Evolutionary conservation across 2,329 filamentous ascomycete genomes (phyloP).

Genomic region (Curvularia eragrostidis): DNA sequence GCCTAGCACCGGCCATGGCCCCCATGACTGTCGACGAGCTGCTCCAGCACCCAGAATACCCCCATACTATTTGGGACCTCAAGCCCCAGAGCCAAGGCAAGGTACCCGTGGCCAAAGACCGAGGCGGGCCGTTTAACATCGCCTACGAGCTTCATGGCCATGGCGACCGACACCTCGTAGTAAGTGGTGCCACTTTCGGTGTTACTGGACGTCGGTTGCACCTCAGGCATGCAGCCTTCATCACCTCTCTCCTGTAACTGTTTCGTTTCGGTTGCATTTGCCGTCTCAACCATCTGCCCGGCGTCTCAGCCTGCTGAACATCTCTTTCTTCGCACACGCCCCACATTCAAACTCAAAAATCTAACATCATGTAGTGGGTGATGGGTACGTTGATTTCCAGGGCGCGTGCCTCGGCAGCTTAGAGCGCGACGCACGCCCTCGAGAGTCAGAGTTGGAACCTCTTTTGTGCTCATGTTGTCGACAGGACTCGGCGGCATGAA

Average conservation of each 20-base stretch:
- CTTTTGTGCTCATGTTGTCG: too few relatives aligned
- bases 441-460: too few relatives aligned
- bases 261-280: slow-evolving; percentile 49
- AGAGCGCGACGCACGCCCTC: too few relatives aligned
- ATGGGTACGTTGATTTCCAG: slow-evolving; percentile 69
- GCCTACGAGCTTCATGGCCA: slow-evolving; percentile 81
- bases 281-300: slow-evolving; percentile 40
- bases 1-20: slow-evolving; percentile 19
- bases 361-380: slow-evolving; percentile 65
- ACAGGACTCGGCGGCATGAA: slow-evolving; percentile 70
- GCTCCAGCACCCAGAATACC: slow-evolving; percentile 69
- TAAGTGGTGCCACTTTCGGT: slow-evolving; percentile 56
- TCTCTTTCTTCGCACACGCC: too few relatives aligned
- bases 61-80: slow-evolving; percentile 71
- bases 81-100: slow-evolving; percentile 68
- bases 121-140: slow-evolving; percentile 78
- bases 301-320: slow-evolving; percentile 40
- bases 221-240: slow-evolving; percentile 17
- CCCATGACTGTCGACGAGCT: slow-evolving; percentile 64
- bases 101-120: slow-evolving; percentile 68
- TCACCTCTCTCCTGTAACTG: slow-evolving; percentile 23
- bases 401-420: too few relatives aligned
- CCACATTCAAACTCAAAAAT: neutral
- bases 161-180: slow-evolving; percentile 74
- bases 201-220: slow-evolving; percentile 20